Evolutionary conservation across 192 early-diverging fungal genomes (phyloP).

Genomic region (Backusella tuberculispora): DNA sequence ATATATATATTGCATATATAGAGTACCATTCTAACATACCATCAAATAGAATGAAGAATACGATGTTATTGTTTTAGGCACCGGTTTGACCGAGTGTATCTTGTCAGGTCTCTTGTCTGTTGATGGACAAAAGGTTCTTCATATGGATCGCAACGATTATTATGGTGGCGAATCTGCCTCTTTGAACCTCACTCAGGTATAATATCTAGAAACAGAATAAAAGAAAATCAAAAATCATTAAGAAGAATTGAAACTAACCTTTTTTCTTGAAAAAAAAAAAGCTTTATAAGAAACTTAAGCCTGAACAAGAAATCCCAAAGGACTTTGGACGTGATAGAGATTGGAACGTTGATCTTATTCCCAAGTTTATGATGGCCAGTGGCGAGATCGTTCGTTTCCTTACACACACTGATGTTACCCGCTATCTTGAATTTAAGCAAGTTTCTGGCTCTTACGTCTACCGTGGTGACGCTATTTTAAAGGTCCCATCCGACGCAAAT

Average conservation of each 20-base stretch:
- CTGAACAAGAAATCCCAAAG: constrained; percentile 51
- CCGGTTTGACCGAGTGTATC: constrained; percentile 90
- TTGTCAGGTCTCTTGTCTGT: constrained; percentile 86
- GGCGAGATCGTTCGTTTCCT: constrained; percentile 98
- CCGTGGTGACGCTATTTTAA: constrained; percentile 88
- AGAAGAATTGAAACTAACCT: not conserved
- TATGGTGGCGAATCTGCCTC: constrained; percentile 97
- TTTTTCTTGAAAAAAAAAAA: constrained; percentile 33
- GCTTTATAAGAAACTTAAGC: constrained; percentile 76
- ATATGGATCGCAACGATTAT: constrained; percentile 95
- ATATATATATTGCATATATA: not conserved
- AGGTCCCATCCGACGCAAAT: constrained; percentile 90
- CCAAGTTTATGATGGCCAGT: constrained; percentile 99
- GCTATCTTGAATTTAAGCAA: constrained; percentile 97
- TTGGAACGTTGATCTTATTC: constrained; percentile 98
- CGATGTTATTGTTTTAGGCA: constrained; percentile 89
- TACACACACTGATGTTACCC: constrained; percentile 96
- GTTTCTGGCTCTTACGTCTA: constrained; percentile 93
- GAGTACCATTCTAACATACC: not conserved
- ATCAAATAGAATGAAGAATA: constrained; percentile 78
- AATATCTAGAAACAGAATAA: not conserved
- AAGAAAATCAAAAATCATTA: not conserved
- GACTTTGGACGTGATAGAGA: constrained; percentile 78
- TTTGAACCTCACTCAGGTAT: constrained; percentile 95
- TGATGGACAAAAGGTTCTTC: constrained; percentile 92